Conservation (phyloP, 1,139 yeast species). For the Protomyces gravidus region DNA sequence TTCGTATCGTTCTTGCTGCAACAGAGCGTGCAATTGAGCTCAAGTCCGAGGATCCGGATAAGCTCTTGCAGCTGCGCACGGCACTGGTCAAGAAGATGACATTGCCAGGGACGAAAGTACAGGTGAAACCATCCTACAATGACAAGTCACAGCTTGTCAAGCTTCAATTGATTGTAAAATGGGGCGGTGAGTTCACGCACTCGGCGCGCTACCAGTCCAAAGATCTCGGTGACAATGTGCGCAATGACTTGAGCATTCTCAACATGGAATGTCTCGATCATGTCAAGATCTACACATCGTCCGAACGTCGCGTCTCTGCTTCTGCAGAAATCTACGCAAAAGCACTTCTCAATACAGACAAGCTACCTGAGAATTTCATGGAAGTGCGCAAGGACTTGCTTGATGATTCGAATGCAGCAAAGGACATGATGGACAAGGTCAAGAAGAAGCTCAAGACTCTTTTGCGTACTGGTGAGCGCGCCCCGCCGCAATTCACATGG, state of each 20-base stretch:
- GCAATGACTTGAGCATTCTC: slow-evolving; percentile 83
- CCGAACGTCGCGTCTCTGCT: slow-evolving; percentile 88
- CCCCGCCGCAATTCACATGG: slow-evolving; percentile 99
- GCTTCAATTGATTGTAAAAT: slow-evolving; percentile 88
- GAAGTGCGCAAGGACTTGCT: slow-evolving; percentile 82
- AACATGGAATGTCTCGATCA: slow-evolving; percentile 80
- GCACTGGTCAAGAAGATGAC: slow-evolving; percentile 85
- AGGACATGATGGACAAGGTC: slow-evolving; percentile 94
- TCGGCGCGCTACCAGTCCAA: slow-evolving; percentile 92
- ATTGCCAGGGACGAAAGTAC: slow-evolving; percentile 95
- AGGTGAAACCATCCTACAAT: slow-evolving; percentile 79
- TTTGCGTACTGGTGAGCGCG: slow-evolving; percentile 90
- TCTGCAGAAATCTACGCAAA: slow-evolving; percentile 85
- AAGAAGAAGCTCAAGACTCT: slow-evolving; percentile 93
- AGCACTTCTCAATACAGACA: slow-evolving; percentile 70
- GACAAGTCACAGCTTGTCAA: slow-evolving; percentile 72
- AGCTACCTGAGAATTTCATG: slow-evolving; percentile 72
- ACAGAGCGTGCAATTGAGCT: slow-evolving; percentile 76
- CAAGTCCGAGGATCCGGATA: slow-evolving; percentile 71
- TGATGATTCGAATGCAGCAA: slow-evolving; percentile 97
- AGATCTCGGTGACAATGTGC: slow-evolving; percentile 90
- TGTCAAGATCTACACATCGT: slow-evolving; percentile 81
- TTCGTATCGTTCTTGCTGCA: slow-evolving; percentile 79
- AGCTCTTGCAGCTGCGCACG: slow-evolving; percentile 66
- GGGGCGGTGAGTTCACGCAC: slow-evolving; percentile 99